A percentile compares a stretch with the other conserved stretches of the same genome.
Conservation (phyloP, 495 filamentous ascomycete genomes). For the Aspergillus sparsus region DNA sequence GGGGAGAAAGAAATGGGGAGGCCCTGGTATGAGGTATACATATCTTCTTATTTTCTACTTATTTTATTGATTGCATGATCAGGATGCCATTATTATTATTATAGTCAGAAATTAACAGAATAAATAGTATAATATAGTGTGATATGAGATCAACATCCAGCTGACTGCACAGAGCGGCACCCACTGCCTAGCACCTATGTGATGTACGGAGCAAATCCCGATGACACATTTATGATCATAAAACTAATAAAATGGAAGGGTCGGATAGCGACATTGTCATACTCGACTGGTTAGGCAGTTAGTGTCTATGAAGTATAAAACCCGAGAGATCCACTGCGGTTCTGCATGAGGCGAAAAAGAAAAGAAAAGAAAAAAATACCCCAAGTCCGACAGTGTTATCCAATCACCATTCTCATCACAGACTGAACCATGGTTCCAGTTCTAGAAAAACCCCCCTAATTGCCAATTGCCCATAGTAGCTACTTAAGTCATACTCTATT, state of each 20-base stretch:
- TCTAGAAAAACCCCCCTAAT: no score
- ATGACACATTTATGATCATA: neutral
- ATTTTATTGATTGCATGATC: neutral
- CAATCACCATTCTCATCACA: constrained; percentile 10
- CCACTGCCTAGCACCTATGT: neutral
- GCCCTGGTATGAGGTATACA: no score
- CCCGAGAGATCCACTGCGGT: constrained; percentile 5
- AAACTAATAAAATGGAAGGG: neutral
- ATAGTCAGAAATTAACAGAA: no score
- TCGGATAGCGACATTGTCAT: neutral
- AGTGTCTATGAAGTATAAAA: neutral
- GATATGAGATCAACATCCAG: no score
- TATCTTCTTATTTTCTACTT: neutral
- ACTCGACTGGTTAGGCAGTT: no score
- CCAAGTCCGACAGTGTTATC: neutral
- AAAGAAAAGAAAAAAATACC: constrained; percentile 3
- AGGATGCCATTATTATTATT: neutral
- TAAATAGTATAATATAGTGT: no score
- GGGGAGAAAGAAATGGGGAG: no score
- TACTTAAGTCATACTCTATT: no score
- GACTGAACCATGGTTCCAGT: constrained; percentile 7
- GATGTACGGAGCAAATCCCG: neutral
- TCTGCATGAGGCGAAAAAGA: constrained; percentile 2
- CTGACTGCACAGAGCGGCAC: no score
- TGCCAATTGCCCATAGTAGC: neutral